Percentiles rank a stretch among this genome's conserved stretches.
Evolutionary conservation across 2,329 filamentous ascomycete genomes (phyloP).

Genomic region (Elsinoe batatas): DNA sequence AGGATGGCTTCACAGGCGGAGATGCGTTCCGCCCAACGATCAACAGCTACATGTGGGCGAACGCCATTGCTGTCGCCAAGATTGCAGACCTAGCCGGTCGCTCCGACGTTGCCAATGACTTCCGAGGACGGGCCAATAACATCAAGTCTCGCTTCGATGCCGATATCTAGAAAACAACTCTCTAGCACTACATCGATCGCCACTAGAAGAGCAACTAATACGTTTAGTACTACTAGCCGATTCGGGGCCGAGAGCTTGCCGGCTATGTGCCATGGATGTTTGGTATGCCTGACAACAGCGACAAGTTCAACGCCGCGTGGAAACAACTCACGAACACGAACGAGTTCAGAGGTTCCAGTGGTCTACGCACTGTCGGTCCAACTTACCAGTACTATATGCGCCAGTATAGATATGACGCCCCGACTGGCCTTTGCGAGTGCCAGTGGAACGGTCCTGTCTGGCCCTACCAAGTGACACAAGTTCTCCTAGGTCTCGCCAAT

Average conservation of each 20-base stretch:
- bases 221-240: constrained; percentile 32
- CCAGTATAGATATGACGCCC: constrained; percentile 32
- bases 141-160: constrained; percentile 32
- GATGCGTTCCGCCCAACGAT: constrained; percentile 36
- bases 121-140: constrained; percentile 23
- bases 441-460: constrained; percentile 39
- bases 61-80: constrained; percentile 33
- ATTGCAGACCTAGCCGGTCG: constrained; percentile 28
- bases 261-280: constrained; percentile 37
- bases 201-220: constrained; percentile 31
- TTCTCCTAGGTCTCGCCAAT: constrained; percentile 33
- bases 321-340: constrained; percentile 28
- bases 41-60: constrained; percentile 37
- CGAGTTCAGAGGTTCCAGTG: constrained; percentile 28
- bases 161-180: constrained; percentile 35
- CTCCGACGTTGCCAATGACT: constrained; percentile 17
- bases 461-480: constrained; percentile 37
- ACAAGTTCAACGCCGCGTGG: constrained; percentile 30
- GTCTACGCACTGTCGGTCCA: constrained; percentile 35
- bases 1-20: constrained; percentile 34
- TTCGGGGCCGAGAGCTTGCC: constrained; percentile 36
- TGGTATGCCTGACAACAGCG: constrained; percentile 32
- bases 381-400: constrained; percentile 38
- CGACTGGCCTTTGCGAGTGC: constrained; percentile 28
- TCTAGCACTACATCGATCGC: constrained; percentile 37